These are phyloP conservation scores for Achlya hypogyna DNA, from an alignment of 352 stramenopile genomes.

Conservation along the genomic window DNA sequence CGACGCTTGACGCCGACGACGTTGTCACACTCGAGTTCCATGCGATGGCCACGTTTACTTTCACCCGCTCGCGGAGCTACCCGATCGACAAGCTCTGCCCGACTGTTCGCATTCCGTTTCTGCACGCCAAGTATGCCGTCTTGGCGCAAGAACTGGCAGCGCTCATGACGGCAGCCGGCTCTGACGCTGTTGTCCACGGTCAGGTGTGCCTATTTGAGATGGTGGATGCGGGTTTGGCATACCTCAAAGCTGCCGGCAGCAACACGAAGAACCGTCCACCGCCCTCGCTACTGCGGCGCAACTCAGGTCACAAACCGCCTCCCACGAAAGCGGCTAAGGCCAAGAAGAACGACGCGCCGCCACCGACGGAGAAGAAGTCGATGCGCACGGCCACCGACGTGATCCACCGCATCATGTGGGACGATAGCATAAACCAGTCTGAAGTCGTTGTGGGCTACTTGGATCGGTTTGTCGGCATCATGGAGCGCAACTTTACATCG, in stretches of 20 bases:
- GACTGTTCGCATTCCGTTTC: neutral
- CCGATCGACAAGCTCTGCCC: slow-evolving; percentile 12
- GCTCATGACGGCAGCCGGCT: neutral
- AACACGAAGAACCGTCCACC: slow-evolving; percentile 3
- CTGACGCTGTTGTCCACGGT: neutral
- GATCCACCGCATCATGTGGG: slow-evolving; percentile 22
- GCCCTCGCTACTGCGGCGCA: neutral
- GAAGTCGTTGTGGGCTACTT: slow-evolving; percentile 23
- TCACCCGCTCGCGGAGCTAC: neutral
- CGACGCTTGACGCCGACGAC: neutral
- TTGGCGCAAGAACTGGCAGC: too few species aligned
- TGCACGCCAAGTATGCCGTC: neutral
- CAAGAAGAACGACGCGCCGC: neutral
- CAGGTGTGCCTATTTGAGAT: slow-evolving; percentile 20
- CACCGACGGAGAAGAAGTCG: neutral
- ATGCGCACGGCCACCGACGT: slow-evolving; percentile 26
- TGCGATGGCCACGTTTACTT: neutral
- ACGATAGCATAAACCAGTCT: slow-evolving; percentile 1
- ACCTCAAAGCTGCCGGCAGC: neutral
- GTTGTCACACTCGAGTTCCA: neutral
- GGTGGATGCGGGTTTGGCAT: neutral
- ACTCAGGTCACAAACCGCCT: neutral
- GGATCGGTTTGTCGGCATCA: slow-evolving; percentile 23
- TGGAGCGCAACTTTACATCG: slow-evolving; percentile 21
- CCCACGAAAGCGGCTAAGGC: neutral